Conservation (phyloP, 225 moss, liverwort and hornwort species). For the Polytrichum commune region DNA sequence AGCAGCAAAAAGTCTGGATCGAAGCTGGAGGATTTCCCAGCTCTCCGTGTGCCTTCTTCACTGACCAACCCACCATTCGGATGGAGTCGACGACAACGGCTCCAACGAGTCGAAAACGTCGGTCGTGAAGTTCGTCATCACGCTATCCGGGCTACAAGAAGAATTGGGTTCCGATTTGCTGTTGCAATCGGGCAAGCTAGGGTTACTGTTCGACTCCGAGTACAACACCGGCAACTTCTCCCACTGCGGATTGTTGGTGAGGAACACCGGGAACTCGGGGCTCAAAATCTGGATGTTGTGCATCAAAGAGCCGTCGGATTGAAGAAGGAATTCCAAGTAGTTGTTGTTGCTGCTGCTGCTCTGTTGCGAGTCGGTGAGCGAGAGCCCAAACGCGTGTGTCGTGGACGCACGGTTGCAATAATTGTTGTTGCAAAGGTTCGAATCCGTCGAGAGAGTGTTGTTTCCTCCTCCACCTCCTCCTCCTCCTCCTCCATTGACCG, state of each 20-base stretch:
- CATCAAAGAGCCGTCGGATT: slow-evolving; percentile 73
- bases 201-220: slow-evolving; percentile 30
- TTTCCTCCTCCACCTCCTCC: slow-evolving; percentile 5
- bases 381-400: slow-evolving; percentile 36
- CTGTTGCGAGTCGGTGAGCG: slow-evolving; percentile 42
- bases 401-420: slow-evolving; percentile 33
- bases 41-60: slow-evolving; percentile 2
- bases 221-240: slow-evolving; percentile 92
- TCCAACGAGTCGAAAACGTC: slow-evolving; percentile 96
- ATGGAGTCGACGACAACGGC: slow-evolving; percentile 75
- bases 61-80: slow-evolving; percentile 91
- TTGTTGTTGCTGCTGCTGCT: too few relatives aligned
- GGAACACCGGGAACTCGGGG: slow-evolving; percentile 82
- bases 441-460: slow-evolving; percentile 32
- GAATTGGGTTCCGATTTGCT: slow-evolving; percentile 61
- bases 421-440: slow-evolving; percentile 25
- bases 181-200: slow-evolving; percentile 57
- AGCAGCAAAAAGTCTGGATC: too few relatives aligned
- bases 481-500: slow-evolving; percentile 18
- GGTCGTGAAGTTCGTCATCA: slow-evolving; percentile 79
- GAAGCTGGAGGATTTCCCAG: too few relatives aligned
- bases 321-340: slow-evolving; percentile 88
- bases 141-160: slow-evolving; percentile 94
- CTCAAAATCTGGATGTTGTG: slow-evolving; percentile 82
- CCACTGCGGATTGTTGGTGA: slow-evolving; percentile 64